Percentiles rank a stretch among this genome's conserved stretches.
Conservation (phyloP, 2,329 filamentous ascomycete species). For the Albifimbria verrucaria region DNA sequence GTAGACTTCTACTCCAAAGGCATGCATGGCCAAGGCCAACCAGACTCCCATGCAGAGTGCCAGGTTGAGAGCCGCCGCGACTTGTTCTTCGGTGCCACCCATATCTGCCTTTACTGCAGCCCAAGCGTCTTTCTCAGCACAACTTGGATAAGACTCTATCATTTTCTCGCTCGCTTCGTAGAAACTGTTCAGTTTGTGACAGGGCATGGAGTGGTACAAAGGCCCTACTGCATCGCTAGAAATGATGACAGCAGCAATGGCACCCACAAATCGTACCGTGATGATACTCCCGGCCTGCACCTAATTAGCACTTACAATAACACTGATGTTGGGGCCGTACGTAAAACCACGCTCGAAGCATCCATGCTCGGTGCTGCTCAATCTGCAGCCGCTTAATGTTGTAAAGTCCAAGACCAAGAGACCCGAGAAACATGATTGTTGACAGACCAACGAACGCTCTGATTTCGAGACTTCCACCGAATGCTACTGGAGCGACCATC, state of each 20-base stretch:
- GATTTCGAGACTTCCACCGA: slow-evolving; percentile 48
- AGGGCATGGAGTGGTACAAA: not conserved
- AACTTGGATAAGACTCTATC: not conserved
- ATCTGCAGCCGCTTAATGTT: slow-evolving; percentile 59
- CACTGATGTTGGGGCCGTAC: slow-evolving; percentile 20
- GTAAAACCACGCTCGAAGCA: slow-evolving; percentile 53
- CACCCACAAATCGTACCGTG: slow-evolving; percentile 44
- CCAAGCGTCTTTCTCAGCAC: not conserved
- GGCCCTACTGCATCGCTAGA: not conserved
- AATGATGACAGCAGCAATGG: slow-evolving; percentile 35
- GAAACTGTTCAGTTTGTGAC: not conserved
- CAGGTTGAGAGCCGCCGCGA: slow-evolving; percentile 35
- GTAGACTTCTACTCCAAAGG: slow-evolving; percentile 44
- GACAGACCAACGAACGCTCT: slow-evolving; percentile 40
- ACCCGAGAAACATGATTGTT: slow-evolving; percentile 37
- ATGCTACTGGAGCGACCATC: slow-evolving; percentile 46
- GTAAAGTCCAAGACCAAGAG: slow-evolving; percentile 43
- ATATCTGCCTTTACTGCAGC: not conserved
- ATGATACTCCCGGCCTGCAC: not conserved
- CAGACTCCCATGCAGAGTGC: slow-evolving; percentile 50
- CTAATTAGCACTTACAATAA: not conserved
- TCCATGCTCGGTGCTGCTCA: slow-evolving; percentile 60
- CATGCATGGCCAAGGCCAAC: slow-evolving; percentile 49
- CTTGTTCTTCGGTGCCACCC: not conserved
- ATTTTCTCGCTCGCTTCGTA: not conserved